Evolutionary conservation across 257 asterid species (phyloP).

Genomic region (Asclepias syriaca): DNA sequence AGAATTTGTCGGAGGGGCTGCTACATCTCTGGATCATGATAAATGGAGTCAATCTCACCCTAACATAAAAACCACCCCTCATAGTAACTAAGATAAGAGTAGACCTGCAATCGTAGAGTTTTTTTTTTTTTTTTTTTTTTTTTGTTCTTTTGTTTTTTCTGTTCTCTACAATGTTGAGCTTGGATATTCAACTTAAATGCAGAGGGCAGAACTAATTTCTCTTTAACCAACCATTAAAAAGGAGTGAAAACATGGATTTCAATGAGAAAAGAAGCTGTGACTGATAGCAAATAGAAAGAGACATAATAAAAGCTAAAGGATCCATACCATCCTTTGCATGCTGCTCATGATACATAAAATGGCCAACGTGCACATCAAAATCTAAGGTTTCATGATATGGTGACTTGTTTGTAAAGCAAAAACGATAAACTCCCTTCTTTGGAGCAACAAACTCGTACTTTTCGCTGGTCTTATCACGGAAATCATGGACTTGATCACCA

Average conservation of each 20-base stretch:
- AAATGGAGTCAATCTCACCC: not conserved
- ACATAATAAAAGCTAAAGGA: not conserved
- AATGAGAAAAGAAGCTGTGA: not conserved
- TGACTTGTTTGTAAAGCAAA: constrained; percentile 85
- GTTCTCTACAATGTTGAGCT: not conserved
- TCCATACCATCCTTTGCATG: constrained; percentile 85
- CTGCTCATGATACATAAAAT: constrained; percentile 62
- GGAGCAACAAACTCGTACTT: constrained; percentile 76
- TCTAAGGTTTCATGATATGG: constrained; percentile 88
- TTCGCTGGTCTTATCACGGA: constrained; percentile 65
- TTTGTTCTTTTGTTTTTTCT: too few species aligned
- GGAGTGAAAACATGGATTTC: not conserved
- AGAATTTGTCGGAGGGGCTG: not conserved
- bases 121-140: not conserved
- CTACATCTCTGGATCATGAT: not conserved
- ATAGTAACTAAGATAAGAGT: not conserved
- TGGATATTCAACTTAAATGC: not conserved
- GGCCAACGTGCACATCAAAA: constrained; percentile 85
- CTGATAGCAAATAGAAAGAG: not conserved
- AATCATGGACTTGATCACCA: constrained; percentile 76
- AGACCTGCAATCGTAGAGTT: not conserved
- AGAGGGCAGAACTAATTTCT: not conserved
- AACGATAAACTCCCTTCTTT: constrained; percentile 66
- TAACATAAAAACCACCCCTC: not conserved
- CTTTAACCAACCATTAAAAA: not conserved